Percentiles rank a stretch among this genome's conserved stretches.
These are phyloP conservation scores for Solanum pimpinellifolium DNA, from an alignment of 257 asterid species.

Conservation along the genomic window DNA sequence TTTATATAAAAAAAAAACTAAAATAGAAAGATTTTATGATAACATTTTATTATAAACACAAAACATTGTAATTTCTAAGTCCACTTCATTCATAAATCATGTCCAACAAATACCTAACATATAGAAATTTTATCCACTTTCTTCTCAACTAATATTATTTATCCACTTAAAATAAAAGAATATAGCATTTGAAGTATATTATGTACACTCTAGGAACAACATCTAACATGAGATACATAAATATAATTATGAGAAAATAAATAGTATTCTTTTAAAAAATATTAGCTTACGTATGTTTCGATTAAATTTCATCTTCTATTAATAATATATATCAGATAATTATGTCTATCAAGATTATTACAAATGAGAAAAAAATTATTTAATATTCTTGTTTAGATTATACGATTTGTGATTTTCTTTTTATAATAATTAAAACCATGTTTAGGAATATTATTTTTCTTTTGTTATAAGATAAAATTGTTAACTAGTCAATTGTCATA, in stretches of 20 bases:
- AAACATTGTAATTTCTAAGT: neutral
- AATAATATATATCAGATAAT: no score
- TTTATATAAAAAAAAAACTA: neutral
- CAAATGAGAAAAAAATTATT: neutral
- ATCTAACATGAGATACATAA: neutral
- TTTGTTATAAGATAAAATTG: neutral
- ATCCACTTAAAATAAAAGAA: neutral
- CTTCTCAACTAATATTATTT: neutral
- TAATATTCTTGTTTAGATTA: neutral
- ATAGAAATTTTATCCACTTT: neutral
- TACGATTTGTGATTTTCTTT: neutral
- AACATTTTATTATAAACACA: neutral
- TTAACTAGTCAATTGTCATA: neutral
- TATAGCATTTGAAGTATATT: neutral
- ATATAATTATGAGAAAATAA: no score
- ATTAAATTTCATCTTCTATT: fast-evolving
- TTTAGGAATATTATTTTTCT: neutral
- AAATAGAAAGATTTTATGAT: neutral
- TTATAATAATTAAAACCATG: neutral
- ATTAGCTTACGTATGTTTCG: neutral
- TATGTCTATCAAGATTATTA: fast-evolving
- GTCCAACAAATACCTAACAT: neutral
- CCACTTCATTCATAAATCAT: neutral
- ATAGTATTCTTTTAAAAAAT: no score
- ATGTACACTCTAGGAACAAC: neutral